Evolutionary conservation across 2,329 filamentous ascomycete genomes (phyloP), one percentile per base, ranked within the genome.

Genomic region (Leptosphaerulina australis): DNA sequence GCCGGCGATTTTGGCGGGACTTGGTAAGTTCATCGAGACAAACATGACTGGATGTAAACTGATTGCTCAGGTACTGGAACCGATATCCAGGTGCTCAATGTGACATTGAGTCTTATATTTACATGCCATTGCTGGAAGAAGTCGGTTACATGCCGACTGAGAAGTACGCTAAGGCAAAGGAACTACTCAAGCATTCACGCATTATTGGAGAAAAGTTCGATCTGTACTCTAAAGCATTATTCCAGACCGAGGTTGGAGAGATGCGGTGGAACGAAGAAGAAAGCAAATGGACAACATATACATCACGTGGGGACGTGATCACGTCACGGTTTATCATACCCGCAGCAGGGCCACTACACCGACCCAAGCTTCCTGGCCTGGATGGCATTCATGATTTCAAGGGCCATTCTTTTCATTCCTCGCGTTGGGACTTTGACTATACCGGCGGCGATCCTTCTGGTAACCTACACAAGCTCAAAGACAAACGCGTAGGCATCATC

Each of bases 91-190:
- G 60, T 17, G 59, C 59, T 3, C 58, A 60, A 29, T 67, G 63
- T 45, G 66, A 67, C 28, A 63, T 67, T 29, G 63, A 67, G 43
- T 62, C 60, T 5, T 68, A 67, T 36, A 65, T 66, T 21, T 64
- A 68, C 33, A 67, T 67, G 64, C 63, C 66, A 2, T 24, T 65
- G 8, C 55, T 65, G 3, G 62, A 67, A 28, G 64, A 68, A 36
- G 39, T 63, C 3, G 59, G 51, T 1, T 85, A 83, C 59, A 77
- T 85, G 63, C 84, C 84, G 0, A 79, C 72, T 12, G 72, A 81
- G 33, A 75, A 75, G 31, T 82, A 80, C 54, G 68, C 76, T 0
- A 68, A 68, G 8, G 79, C 76, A 0, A 56, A 66, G 2, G 80
- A 82, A 56, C 50, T 84, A 14, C 74, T 77, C 0, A 64, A 71